Percentiles rank a stretch among this genome's conserved stretches.
These are phyloP conservation scores for Coemansia sp. DNA, from an alignment of 192 early-diverging fungal species.

Conservation along the genomic window DNA sequence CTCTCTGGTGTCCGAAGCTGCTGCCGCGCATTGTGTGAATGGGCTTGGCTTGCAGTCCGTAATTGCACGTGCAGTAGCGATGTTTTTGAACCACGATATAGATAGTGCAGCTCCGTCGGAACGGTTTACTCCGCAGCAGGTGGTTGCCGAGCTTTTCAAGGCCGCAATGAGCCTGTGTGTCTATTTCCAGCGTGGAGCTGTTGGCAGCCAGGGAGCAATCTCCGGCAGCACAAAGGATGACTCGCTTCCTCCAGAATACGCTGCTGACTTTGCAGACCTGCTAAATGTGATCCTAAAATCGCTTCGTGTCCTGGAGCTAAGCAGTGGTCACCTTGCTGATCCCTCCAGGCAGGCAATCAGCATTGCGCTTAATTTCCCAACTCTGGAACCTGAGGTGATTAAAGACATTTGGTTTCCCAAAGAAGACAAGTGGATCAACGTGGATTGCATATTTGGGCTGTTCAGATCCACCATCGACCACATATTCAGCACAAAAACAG, in stretches of 20 bases:
- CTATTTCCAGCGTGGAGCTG: constrained; percentile 15
- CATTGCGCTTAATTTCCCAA: constrained; percentile 43
- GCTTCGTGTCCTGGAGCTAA: constrained; percentile 8
- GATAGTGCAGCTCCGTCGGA: neutral
- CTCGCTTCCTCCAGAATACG: constrained; percentile 27
- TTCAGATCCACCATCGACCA: constrained; percentile 15
- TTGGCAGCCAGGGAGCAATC: neutral
- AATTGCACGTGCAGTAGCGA: constrained; percentile 12
- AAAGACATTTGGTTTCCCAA: constrained; percentile 30
- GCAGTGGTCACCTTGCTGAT: constrained; percentile 17
- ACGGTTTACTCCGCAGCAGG: constrained; percentile 32
- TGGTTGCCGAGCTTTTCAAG: constrained; percentile 41
- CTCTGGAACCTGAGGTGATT: constrained; percentile 13
- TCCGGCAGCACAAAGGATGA: constrained; percentile 10
- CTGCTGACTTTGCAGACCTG: constrained; percentile 19
- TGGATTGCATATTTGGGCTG: constrained; percentile 13
- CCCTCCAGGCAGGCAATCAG: constrained; percentile 37
- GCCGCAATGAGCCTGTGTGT: constrained; percentile 43
- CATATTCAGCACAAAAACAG: constrained; percentile 4
- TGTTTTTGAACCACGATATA: neutral
- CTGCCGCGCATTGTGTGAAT: constrained; percentile 20
- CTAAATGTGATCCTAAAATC: constrained; percentile 21
- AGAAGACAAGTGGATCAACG: constrained; percentile 11
- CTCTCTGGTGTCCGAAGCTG: constrained; percentile 13
- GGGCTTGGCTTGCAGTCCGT: constrained; percentile 18